phyloP scores from a whole-genome alignment of 2,329 filamentous ascomycete species.

The Thielaviopsis euricoi region DNA sequence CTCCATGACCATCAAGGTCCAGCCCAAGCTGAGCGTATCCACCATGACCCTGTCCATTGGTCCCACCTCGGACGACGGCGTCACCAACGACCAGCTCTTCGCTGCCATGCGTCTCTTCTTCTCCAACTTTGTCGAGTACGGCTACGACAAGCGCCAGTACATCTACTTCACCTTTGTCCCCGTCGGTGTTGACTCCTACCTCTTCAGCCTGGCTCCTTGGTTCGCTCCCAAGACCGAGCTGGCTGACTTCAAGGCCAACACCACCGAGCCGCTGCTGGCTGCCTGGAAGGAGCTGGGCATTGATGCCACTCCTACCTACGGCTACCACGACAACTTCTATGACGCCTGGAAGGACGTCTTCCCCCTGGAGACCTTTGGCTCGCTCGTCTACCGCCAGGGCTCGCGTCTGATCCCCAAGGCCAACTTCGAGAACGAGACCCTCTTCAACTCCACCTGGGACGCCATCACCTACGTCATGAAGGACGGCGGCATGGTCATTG shows the following conservation, averaged over 20 bases:
- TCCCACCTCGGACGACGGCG: conserved; percentile 20
- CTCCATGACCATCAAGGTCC: conserved; percentile 21
- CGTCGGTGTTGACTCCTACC: conserved; percentile 16
- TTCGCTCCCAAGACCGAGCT: conserved; percentile 16
- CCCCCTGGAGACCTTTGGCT: conserved; percentile 11
- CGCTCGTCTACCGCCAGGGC: conserved; percentile 13
- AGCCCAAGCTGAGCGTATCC: conserved; percentile 19
- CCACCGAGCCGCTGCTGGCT: conserved; percentile 18
- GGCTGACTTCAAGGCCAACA: conserved; percentile 20
- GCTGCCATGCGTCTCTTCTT: conserved; percentile 22
- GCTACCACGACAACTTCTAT: conserved; percentile 16
- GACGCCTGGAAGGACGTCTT: conserved; percentile 18
- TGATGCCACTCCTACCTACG: conserved; percentile 14
- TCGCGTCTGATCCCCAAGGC: conserved; percentile 19
- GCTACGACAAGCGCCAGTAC: conserved; percentile 11
- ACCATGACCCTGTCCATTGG: conserved; percentile 18
- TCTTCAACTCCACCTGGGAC: conserved; percentile 16
- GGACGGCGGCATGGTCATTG: conserved; percentile 20
- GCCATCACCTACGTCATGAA: conserved; percentile 22
- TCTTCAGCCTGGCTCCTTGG: conserved; percentile 19
- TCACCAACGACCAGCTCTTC: conserved; percentile 20
- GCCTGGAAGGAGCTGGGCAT: conserved; percentile 23
- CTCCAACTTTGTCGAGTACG: conserved; percentile 14
- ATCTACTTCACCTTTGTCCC: conserved; percentile 16
- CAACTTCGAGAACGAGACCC: conserved; percentile 16